These are phyloP conservation scores for Zoysia japonica DNA, from an alignment of 176 grass and related monocot genomes.

Conservation along the genomic window DNA sequence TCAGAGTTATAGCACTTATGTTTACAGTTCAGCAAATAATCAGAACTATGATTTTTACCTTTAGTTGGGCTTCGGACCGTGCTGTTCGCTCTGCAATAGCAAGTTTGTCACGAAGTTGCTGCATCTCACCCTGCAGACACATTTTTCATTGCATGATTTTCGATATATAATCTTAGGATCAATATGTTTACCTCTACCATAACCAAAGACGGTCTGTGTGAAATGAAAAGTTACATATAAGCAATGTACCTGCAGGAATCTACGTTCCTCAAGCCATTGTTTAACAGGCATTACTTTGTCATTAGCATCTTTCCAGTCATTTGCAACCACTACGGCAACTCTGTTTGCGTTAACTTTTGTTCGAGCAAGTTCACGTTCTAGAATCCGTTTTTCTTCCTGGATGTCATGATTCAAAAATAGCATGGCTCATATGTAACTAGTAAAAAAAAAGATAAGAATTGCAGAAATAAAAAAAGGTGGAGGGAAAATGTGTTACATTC, in stretches of 20 bases:
- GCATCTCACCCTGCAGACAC: conserved; percentile 84
- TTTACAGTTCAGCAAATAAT: background rate
- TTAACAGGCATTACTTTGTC: conserved; percentile 99
- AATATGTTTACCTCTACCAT: background rate
- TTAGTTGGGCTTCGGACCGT: conserved; percentile 85
- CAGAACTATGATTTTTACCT: conserved; percentile 50
- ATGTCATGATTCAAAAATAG: conserved; percentile 28
- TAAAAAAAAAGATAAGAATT: conserved; percentile 14
- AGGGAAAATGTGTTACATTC: conserved; percentile 65
- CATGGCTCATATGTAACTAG: conserved; percentile 20
- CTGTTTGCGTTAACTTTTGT: conserved; percentile 93
- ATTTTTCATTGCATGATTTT: background rate
- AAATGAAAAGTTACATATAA: conserved; percentile 24
- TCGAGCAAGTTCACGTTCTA: conserved; percentile 86
- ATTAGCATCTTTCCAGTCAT: conserved; percentile 98
- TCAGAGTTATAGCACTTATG: background rate
- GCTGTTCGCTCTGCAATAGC: conserved; percentile 78
- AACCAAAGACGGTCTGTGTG: background rate
- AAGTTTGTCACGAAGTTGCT: conserved; percentile 93
- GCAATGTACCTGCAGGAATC: conserved; percentile 79
- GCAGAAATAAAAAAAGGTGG: background rate
- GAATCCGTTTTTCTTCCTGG: conserved; percentile 86
- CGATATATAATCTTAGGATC: background rate
- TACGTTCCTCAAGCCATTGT: conserved; percentile 98
- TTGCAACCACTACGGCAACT: conserved; percentile 92